phyloP scores from a whole-genome alignment of 371 early-diverging fungal species.

The Umbelopsis sp. region DNA sequence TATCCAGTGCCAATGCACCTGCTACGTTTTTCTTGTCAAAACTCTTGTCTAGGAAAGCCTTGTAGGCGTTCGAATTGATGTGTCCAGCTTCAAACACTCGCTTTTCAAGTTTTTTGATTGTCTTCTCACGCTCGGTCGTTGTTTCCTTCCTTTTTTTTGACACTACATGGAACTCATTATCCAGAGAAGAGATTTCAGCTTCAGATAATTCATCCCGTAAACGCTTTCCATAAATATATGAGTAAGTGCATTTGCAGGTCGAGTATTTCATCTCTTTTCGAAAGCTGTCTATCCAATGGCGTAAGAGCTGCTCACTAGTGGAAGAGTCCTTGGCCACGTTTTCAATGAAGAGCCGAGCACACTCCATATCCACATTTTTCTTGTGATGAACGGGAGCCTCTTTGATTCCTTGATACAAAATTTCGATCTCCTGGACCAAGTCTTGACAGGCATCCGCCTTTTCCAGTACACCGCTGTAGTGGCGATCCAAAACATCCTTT shows the following conservation, averaged over 20 bases:
- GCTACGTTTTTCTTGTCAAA: slow-evolving; percentile 1
- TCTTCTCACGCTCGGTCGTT: not conserved
- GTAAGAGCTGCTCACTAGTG: not conserved
- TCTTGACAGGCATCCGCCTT: slow-evolving; percentile 7
- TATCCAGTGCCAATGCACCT: not conserved
- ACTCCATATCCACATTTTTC: slow-evolving; percentile 9
- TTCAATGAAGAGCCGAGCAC: slow-evolving; percentile 4
- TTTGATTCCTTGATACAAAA: slow-evolving; percentile 20
- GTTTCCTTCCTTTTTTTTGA: not conserved
- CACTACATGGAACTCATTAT: not conserved
- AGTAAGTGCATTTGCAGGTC: slow-evolving; percentile 13
- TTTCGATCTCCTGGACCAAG: slow-evolving; percentile 2
- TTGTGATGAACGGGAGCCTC: slow-evolving; percentile 17
- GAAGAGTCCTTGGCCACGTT: slow-evolving; percentile 4
- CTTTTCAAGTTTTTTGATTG: slow-evolving; percentile 12
- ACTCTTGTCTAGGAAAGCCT: not conserved
- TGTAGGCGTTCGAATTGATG: not conserved
- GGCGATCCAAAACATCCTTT: slow-evolving; percentile 12
- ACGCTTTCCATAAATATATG: slow-evolving; percentile 21
- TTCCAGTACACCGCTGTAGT: slow-evolving; percentile 15
- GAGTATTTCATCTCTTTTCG: slow-evolving; percentile 19
- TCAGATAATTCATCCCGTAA: slow-evolving; percentile 19
- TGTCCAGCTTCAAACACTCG: slow-evolving; percentile 9
- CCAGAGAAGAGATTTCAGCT: not conserved
- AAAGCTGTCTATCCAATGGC: slow-evolving; percentile 12